Base-by-base conservation (phyloP, 192 early-diverging fungal genomes). In the Podila minutissima region DNA sequence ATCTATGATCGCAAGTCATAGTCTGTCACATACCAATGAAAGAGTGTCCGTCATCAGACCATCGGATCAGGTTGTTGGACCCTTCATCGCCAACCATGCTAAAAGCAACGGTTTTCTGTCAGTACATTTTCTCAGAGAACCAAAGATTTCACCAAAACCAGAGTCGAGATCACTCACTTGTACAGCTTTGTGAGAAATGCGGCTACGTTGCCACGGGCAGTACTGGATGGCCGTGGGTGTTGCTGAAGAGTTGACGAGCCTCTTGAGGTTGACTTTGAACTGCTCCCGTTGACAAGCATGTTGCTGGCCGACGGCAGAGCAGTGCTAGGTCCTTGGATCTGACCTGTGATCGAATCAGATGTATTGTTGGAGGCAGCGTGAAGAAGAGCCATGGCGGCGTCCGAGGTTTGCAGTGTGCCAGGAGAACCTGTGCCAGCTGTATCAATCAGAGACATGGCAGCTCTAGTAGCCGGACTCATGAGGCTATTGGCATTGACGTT, bases 171-270 rank as follows among this genome's bases (percentile, higher is more conserved):
- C 13, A 71, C 87, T 72, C 87, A 95, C 94, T 89, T 92, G 81
- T 95, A 97, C 12, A 98, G 90, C 74, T 98, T 98, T 84, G 94
- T 97, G 15, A 98, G 82, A 75, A 98, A 98, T 4, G 95, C 95
- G 3, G 97, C 95, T 22, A 98, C 94, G 19, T 87, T 87, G 28
- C 71, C 71, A 35, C 77, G 77, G 38, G 77, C 77, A 8, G 66
- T 79, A 33, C 76, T 79, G 2, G 76, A 79, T 2, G 76, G 76
- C 49, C 76, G 41, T 13, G 76, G 76, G 4, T 35, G 22, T 31
- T 77, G 68, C 55, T 77, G 67, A 41, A 77, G 24, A 32, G 74
- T 37, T 10, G 74, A 31, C 0, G 74, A 46, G 53, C 53, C 53
- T n/a, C 17, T 24, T 11, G 53, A 55, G 53, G 20, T 10, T 2